A percentile compares a stretch with the other conserved stretches of the same genome.
phyloP scores from a whole-genome alignment of 805 yeast species.

The Metschnikowia cubensis region DNA sequence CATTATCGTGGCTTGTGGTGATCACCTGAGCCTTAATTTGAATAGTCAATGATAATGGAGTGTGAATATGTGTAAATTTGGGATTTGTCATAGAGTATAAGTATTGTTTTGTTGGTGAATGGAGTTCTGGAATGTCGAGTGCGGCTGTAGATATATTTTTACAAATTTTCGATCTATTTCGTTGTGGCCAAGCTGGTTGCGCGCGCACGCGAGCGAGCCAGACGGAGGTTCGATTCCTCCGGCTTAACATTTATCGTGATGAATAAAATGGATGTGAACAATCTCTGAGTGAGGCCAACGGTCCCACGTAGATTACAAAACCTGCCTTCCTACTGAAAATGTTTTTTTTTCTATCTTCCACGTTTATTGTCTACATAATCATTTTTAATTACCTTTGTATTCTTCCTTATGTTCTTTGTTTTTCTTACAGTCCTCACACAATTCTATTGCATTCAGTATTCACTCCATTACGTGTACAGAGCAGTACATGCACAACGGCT shows the following conservation, averaged over 20 bases:
- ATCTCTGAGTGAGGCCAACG: constrained; percentile 46
- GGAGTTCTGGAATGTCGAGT: no score
- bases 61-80: not conserved
- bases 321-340: constrained; percentile 51
- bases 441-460: not conserved
- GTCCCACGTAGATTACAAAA: constrained; percentile 39
- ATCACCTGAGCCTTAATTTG: constrained; percentile 38
- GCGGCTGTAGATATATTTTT: not conserved
- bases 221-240: constrained; percentile 23
- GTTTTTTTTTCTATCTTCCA: constrained; percentile 12
- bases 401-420: no score
- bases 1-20: constrained; percentile 63
- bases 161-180: constrained; percentile 1
- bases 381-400: no score
- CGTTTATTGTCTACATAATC: no score
- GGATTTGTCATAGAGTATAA: no score
- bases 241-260: constrained; percentile 29
- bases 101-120: no score
- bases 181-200: constrained; percentile 18
- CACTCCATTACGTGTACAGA: not conserved
- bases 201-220: constrained; percentile 2
- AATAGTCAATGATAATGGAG: not conserved
- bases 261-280: constrained; percentile 49
- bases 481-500: no score
- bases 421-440: not conserved